Percentiles rank a stretch among this genome's conserved stretches.
Conservation (phyloP, 2,329 filamentous ascomycete genomes). For the Botrytis aclada region DNA sequence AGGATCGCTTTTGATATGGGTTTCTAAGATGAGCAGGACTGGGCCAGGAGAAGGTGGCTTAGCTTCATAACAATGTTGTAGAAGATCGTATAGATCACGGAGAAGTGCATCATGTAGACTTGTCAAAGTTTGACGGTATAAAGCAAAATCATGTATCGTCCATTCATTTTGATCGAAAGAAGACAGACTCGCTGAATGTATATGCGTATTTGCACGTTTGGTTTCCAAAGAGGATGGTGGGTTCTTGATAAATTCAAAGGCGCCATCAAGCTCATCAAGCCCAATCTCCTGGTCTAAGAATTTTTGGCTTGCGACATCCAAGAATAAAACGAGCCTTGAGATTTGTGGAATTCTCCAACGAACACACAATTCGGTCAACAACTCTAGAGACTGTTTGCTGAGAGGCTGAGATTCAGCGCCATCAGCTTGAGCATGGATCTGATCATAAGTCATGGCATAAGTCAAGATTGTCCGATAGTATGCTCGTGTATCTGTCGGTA, state of each 20-base stretch:
- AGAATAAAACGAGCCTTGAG: conserved; percentile 72
- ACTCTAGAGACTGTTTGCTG: conserved; percentile 77
- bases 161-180: conserved; percentile 60
- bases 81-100: conserved; percentile 81
- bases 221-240: conserved; percentile 55
- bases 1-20: conserved; percentile 76
- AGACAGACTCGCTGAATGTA: conserved; percentile 44
- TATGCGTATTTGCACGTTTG: conserved; percentile 44
- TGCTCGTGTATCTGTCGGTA: conserved; percentile 76
- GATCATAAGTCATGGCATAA: conserved; percentile 67
- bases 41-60: conserved; percentile 79
- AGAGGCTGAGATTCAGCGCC: conserved; percentile 46
- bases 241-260: conserved; percentile 79
- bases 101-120: conserved; percentile 77
- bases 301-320: conserved; percentile 82
- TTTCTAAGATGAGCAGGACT: conserved; percentile 74
- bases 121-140: conserved; percentile 72
- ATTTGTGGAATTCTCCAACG: conserved; percentile 88
- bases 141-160: conserved; percentile 65
- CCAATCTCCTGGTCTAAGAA: conserved; percentile 80
- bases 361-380: conserved; percentile 79
- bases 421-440: conserved; percentile 50
- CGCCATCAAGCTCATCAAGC: conserved; percentile 76
- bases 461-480: conserved; percentile 82
- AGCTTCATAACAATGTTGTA: conserved; percentile 84